phyloP scores from a whole-genome alignment of 495 filamentous ascomycete species.

The Penicillium waksmanii region DNA sequence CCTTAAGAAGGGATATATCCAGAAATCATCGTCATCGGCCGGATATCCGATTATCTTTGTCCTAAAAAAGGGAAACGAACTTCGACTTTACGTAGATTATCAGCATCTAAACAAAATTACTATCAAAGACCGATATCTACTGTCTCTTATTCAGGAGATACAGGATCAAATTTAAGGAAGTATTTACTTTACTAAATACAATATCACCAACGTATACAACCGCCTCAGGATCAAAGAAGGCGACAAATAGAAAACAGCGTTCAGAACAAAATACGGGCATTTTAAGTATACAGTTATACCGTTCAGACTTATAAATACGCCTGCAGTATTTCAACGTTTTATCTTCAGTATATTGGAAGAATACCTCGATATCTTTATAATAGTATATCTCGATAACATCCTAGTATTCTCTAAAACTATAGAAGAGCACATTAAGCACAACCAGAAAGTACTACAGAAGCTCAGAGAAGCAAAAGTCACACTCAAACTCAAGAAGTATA shows the following conservation, averaged over 20 bases:
- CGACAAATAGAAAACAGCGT: slow-evolving; percentile 38
- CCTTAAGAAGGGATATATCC: slow-evolving; percentile 18
- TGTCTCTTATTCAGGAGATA: slow-evolving; percentile 21
- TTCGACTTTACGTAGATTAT: slow-evolving; percentile 28
- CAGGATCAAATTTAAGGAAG: slow-evolving; percentile 17
- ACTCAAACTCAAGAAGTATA: background rate
- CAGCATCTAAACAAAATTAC: slow-evolving; percentile 25
- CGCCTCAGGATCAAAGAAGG: slow-evolving; percentile 13
- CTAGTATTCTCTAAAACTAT: slow-evolving; percentile 26
- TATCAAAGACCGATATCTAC: slow-evolving; percentile 23
- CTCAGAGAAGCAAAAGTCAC: slow-evolving; percentile 1
- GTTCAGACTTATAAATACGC: slow-evolving; percentile 18
- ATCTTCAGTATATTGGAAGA: slow-evolving; percentile 33
- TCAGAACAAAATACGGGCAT: slow-evolving; percentile 31
- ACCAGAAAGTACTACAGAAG: background rate
- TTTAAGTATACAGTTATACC: slow-evolving; percentile 32
- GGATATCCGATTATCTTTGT: slow-evolving; percentile 24
- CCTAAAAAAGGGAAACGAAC: slow-evolving; percentile 21
- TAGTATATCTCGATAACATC: slow-evolving; percentile 40
- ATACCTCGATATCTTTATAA: slow-evolving; percentile 28
- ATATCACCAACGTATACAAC: slow-evolving; percentile 20
- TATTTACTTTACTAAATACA: slow-evolving; percentile 26
- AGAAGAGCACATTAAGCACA: background rate
- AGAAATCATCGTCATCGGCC: slow-evolving; percentile 15
- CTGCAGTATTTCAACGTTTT: slow-evolving; percentile 33